A percentile compares a stretch with the other conserved stretches of the same genome.
These are phyloP conservation scores for Endocalyx cinctus DNA, from an alignment of 2,329 filamentous ascomycete genomes.

Conservation along the genomic window DNA sequence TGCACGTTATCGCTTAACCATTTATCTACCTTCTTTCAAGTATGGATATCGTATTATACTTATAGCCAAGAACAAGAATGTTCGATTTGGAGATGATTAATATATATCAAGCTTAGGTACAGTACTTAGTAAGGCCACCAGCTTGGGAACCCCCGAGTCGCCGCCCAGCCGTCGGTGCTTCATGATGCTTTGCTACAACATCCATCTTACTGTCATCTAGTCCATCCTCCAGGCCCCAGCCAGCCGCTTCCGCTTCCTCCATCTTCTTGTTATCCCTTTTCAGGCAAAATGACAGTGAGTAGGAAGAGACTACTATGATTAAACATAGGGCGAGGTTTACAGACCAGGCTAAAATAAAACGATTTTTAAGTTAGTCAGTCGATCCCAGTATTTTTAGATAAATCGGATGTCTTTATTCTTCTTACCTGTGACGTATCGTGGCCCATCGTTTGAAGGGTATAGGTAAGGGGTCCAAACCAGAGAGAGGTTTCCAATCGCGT, in stretches of 20 bases:
- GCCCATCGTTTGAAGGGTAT: constrained; percentile 16
- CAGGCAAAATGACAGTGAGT: constrained; percentile 5
- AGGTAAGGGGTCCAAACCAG: constrained; percentile 22
- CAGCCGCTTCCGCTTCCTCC: constrained; percentile 3
- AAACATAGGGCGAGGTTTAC: constrained; percentile 18
- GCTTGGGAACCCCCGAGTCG: no score
- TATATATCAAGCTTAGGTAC: no score
- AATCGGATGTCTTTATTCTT: no score
- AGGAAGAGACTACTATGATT: constrained; percentile 36
- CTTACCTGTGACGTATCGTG: constrained; percentile 18
- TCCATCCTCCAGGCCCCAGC: constrained; percentile 6
- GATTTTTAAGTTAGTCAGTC: no score
- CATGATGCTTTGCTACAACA: constrained; percentile 24
- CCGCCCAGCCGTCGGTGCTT: no score
- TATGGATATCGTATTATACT: no score
- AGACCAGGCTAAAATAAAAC: constrained; percentile 11
- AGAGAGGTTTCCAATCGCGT: constrained; percentile 21
- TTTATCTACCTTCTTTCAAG: no score
- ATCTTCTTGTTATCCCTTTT: constrained; percentile 11
- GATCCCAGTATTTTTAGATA: no score
- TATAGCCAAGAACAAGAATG: no score
- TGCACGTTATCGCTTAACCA: no score
- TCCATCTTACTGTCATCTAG: constrained; percentile 5
- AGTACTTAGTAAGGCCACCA: constrained; percentile 3
- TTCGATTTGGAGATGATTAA: no score